Evolutionary conservation across 1,284 basidiomycete species (phyloP).

Genomic region (Cystobasidiaceae sp.): DNA sequence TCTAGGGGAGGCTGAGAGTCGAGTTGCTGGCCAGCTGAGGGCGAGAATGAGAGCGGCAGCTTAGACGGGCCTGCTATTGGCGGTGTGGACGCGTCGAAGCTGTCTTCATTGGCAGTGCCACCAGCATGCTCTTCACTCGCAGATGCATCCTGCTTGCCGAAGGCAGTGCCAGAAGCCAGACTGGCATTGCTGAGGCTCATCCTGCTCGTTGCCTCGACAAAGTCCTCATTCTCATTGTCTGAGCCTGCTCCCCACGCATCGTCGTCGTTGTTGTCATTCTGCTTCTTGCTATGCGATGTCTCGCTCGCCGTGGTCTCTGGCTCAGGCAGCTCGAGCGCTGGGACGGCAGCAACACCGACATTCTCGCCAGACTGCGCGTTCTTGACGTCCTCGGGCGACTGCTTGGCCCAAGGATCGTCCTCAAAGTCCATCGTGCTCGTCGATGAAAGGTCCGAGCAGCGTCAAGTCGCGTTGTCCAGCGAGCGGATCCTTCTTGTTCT

Average conservation of each 20-base stretch:
- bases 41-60: too few relatives aligned
- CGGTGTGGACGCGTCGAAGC: too few relatives aligned
- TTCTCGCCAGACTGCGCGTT: background rate
- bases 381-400: constrained; percentile 16
- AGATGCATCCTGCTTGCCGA: too few relatives aligned
- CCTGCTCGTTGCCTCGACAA: constrained; percentile 25
- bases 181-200: constrained; percentile 9
- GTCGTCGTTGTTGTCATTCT: background rate
- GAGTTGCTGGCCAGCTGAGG: too few relatives aligned
- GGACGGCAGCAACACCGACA: background rate
- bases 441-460: background rate
- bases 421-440: constrained; percentile 1
- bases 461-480: background rate
- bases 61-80: too few relatives aligned
- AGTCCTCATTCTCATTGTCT: constrained; percentile 7
- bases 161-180: constrained; percentile 1
- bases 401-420: constrained; percentile 19
- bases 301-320: too few relatives aligned
- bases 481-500: background rate
- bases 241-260: constrained; percentile 12
- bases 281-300: constrained; percentile 4
- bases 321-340: too few relatives aligned
- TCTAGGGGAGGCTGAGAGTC: background rate
- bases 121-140: too few relatives aligned
- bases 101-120: too few relatives aligned